These are phyloP conservation scores for Cladosporium colombiae DNA, from an alignment of 2,329 filamentous ascomycete species.

Conservation along the genomic window DNA sequence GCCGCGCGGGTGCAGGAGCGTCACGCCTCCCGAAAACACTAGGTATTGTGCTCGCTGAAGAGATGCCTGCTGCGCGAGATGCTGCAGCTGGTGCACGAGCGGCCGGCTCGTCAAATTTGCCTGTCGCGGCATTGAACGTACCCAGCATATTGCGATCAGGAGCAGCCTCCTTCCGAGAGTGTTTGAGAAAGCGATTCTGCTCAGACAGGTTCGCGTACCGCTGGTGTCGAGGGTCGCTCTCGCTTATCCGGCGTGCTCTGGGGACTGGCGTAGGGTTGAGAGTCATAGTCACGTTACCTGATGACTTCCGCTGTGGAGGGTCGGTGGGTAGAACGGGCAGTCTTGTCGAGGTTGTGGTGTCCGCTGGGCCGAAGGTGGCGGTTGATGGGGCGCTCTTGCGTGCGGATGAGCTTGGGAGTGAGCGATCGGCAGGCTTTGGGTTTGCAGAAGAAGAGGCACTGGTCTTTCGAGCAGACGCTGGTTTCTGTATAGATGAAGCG, in stretches of 20 bases:
- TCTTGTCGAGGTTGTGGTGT: not conserved
- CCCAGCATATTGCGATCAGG: constrained; percentile 32
- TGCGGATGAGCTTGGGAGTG: constrained; percentile 13
- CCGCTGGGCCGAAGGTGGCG: not conserved
- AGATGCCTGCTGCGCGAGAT: not conserved
- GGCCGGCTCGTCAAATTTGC: constrained; percentile 16
- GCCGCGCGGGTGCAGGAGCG: constrained; percentile 19
- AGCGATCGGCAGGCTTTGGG: not conserved
- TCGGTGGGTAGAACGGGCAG: not conserved
- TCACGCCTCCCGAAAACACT: constrained; percentile 21
- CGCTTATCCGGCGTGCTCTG: not conserved
- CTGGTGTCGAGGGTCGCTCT: constrained; percentile 25
- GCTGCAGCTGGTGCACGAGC: not conserved
- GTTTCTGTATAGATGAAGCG: not conserved
- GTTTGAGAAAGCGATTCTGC: constrained; percentile 29
- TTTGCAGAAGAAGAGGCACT: not conserved
- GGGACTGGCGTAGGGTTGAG: not conserved
- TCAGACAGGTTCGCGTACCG: constrained; percentile 29
- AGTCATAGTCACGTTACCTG: not conserved
- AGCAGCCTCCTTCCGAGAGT: constrained; percentile 30
- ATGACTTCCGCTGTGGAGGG: not conserved
- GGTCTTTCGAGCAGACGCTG: not conserved
- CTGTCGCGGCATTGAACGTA: constrained; percentile 35
- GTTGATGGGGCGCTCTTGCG: constrained; percentile 24
- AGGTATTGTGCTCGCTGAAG: constrained; percentile 1